Percentiles rank a stretch among this genome's conserved stretches.
Evolutionary conservation across 169 alveolate genomes (phyloP).

Genomic region (Perkinsus olseni): DNA sequence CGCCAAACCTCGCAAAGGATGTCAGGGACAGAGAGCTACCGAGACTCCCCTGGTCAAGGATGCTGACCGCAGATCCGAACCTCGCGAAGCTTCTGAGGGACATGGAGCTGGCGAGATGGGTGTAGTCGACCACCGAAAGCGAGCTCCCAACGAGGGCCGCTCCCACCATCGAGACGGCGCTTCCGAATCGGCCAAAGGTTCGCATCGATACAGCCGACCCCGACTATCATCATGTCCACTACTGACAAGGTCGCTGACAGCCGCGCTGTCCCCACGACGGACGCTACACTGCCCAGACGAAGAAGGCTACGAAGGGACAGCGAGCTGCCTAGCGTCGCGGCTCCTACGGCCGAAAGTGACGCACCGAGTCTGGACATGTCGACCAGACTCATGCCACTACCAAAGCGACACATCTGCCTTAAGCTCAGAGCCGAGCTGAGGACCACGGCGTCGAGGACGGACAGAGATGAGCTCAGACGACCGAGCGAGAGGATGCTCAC

Average conservation of each 20-base stretch:
- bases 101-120: neutral
- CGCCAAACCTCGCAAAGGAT: neutral
- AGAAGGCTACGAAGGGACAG: neutral
- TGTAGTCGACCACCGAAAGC: neutral
- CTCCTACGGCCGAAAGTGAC: neutral
- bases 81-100: neutral
- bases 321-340: neutral
- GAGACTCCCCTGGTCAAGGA: neutral
- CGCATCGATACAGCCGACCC: neutral
- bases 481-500: neutral
- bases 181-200: neutral
- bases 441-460: neutral
- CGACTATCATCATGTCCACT: neutral
- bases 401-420: neutral
- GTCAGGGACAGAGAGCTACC: conserved; percentile 6
- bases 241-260: neutral
- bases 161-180: neutral
- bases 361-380: neutral
- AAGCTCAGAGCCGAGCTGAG: neutral
- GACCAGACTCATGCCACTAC: neutral
- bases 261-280: neutral
- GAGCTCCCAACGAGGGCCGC: neutral
- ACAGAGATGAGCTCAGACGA: neutral
- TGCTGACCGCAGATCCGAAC: neutral
- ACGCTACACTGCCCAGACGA: neutral